A percentile compares a stretch with the other conserved stretches of the same genome.
phyloP scores from a whole-genome alignment of 2,329 filamentous ascomycete genomes.

The Sporothrix dimorphospora region DNA sequence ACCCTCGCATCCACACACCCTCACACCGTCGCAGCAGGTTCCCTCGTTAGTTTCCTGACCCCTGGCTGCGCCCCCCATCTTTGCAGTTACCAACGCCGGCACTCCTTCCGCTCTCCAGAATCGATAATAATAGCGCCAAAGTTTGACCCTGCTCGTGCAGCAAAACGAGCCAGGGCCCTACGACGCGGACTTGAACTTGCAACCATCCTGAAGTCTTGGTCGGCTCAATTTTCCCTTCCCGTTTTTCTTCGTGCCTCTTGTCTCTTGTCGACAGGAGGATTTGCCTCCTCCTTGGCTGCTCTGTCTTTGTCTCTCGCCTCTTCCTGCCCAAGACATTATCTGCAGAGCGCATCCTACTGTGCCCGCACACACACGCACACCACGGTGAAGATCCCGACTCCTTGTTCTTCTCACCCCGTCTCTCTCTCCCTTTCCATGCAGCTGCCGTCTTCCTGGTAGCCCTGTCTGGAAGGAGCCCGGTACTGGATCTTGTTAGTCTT shows the following conservation, averaged over 20 bases:
- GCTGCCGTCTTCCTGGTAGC: slow-evolving; percentile 16
- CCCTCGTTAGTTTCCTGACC: slow-evolving; percentile 17
- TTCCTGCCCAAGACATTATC: background rate
- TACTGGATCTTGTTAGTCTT: slow-evolving; percentile 14
- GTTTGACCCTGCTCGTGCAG: background rate
- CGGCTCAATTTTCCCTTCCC: background rate
- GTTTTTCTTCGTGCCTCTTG: background rate
- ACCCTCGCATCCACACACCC: slow-evolving; percentile 18
- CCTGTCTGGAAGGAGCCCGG: slow-evolving; percentile 12
- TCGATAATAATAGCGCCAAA: slow-evolving; percentile 26
- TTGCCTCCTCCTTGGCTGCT: background rate
- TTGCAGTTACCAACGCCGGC: slow-evolving; percentile 27
- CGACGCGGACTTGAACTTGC: background rate
- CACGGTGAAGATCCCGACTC: slow-evolving; percentile 21
- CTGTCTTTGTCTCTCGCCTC: background rate
- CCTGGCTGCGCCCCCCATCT: slow-evolving; percentile 21
- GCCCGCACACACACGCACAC: background rate
- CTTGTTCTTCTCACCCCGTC: slow-evolving; percentile 1
- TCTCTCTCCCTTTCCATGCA: slow-evolving; percentile 20
- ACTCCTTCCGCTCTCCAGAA: slow-evolving; percentile 25
- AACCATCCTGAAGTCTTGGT: background rate
- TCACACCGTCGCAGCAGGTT: slow-evolving; percentile 17
- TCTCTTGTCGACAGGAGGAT: background rate
- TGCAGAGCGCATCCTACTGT: slow-evolving; percentile 6
- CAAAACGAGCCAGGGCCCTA: background rate